phyloP scores from a whole-genome alignment of 2,329 filamentous ascomycete genomes.

The Coniochaeta sp. region DNA sequence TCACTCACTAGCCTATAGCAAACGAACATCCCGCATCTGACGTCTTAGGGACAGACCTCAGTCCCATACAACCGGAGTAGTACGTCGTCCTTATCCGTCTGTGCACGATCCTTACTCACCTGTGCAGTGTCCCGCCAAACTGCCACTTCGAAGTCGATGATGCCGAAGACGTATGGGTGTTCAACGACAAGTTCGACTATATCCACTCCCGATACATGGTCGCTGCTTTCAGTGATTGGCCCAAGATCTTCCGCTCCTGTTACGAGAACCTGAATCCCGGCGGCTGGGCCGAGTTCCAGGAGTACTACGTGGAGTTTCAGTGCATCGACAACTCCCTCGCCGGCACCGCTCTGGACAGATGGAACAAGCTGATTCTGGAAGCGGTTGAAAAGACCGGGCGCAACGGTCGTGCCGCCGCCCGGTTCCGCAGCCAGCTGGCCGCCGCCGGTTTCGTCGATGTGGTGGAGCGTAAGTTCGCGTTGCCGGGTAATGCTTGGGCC shows the following conservation, averaged over 20 bases:
- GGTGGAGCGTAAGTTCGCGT: slow-evolving; percentile 9
- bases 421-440: slow-evolving; percentile 11
- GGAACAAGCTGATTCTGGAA: slow-evolving; percentile 10
- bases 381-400: neutral
- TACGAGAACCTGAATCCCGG: slow-evolving; percentile 13
- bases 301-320: slow-evolving; percentile 7
- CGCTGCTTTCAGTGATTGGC: slow-evolving; percentile 13
- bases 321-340: slow-evolving; percentile 12
- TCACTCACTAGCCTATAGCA: neutral
- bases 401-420: neutral
- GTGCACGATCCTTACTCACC: neutral
- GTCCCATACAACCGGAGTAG: slow-evolving; percentile 2
- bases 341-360: slow-evolving; percentile 8
- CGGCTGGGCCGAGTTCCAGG: slow-evolving; percentile 17
- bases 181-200: slow-evolving; percentile 22
- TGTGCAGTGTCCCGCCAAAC: slow-evolving; percentile 3
- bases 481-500: slow-evolving; percentile 13
- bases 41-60: slow-evolving; percentile 1
- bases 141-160: slow-evolving; percentile 55
- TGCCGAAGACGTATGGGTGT: slow-evolving; percentile 29
- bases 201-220: slow-evolving; percentile 13
- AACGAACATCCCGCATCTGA: slow-evolving; percentile 1
- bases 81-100: neutral
- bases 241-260: slow-evolving; percentile 11
- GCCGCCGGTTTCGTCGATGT: slow-evolving; percentile 13